Evolutionary conservation across 208 protist species (phyloP), one percentile per base, ranked within the genome.

Genomic region (Plasmodiophora brassicae): DNA sequence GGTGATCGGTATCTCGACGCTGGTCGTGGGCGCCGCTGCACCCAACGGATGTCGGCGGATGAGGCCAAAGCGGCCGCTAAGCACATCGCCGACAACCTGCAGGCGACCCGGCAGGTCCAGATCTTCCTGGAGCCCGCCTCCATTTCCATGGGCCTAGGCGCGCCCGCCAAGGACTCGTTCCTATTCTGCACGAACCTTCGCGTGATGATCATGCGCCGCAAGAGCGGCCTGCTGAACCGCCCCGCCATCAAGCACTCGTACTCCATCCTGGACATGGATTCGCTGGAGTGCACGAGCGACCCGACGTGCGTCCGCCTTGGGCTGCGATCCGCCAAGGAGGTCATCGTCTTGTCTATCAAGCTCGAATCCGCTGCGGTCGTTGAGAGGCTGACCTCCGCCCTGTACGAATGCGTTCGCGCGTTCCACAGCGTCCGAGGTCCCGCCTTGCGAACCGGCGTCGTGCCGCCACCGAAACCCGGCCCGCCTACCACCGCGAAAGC

Each of bases 231-330:
- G 5, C n/a, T 78, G n/a, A 44, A n/a, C 20, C 65, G n/a, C 32
- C 32, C 65, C 20, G 65, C 65, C 41, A 38, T 78, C 5, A 78
- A 78, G n/a, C 32, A 78, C 32, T 78, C 5, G 20, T 78, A 44
- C n/a, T 78, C 65, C 5, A 78, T 78, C 32, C 14, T 78, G 10
- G 65, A 78, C n/a, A 38, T 78, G 5, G 65, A 78, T 78, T 78
- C 65, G 5, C 10, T 78, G 65, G 65, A 78, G 41, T 38, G 10
- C 20, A 32, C 20, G 65, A 78, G 41, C 10, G 65, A 78, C n/a
- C 65, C 65, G 32, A 44, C 14, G 32, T 44, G 20, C 5, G 41
- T 78, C 65, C 20, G n/a, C 5, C 32, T 78, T 36, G 65, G 65
- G 65, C 41, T 57, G 50, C 5, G 65, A 32, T 44, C 65, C 10